Evolutionary conservation across 192 early-diverging fungal genomes (phyloP).

Genomic region (Coemansia sp.): DNA sequence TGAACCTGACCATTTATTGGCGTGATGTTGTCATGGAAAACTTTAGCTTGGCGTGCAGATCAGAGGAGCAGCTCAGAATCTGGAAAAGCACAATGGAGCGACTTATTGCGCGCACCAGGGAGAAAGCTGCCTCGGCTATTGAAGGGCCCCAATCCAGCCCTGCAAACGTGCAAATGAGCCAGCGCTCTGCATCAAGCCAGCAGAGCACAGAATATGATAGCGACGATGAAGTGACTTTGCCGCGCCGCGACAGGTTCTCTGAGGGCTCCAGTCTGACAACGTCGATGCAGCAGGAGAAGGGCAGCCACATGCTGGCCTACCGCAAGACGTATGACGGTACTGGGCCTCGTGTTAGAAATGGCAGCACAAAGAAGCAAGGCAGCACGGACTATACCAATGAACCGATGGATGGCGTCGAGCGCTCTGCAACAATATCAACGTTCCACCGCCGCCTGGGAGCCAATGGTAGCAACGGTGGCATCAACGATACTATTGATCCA

Average conservation of each 20-base stretch:
- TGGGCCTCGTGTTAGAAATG: slow-evolving; percentile 17
- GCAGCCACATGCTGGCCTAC: slow-evolving; percentile 26
- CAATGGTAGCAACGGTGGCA: slow-evolving; percentile 42
- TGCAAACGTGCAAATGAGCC: slow-evolving; percentile 1
- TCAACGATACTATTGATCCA: slow-evolving; percentile 24
- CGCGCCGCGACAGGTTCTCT: slow-evolving; percentile 45
- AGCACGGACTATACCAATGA: slow-evolving; percentile 42
- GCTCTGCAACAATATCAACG: slow-evolving; percentile 42
- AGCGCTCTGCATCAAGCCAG: slow-evolving; percentile 19
- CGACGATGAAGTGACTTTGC: slow-evolving; percentile 25
- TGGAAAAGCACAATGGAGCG: slow-evolving; percentile 83
- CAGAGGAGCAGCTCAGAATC: slow-evolving; percentile 87
- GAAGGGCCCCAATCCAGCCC: slow-evolving; percentile 9
- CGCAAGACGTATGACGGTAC: slow-evolving; percentile 53
- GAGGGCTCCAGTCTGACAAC: slow-evolving; percentile 48
- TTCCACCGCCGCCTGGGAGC: slow-evolving; percentile 45
- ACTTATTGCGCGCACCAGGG: slow-evolving; percentile 60
- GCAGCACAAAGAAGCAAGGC: slow-evolving; percentile 29
- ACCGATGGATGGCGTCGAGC: slow-evolving; percentile 46
- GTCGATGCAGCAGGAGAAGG: slow-evolving; percentile 45
- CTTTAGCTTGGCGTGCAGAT: slow-evolving; percentile 86
- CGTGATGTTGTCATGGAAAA: slow-evolving; percentile 76
- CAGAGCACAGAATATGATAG: slow-evolving; percentile 33
- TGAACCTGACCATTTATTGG: slow-evolving; percentile 81
- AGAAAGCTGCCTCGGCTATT: slow-evolving; percentile 21